Evolutionary conservation across 257 asterid genomes (phyloP).

Genomic region (Ilex asprella): DNA sequence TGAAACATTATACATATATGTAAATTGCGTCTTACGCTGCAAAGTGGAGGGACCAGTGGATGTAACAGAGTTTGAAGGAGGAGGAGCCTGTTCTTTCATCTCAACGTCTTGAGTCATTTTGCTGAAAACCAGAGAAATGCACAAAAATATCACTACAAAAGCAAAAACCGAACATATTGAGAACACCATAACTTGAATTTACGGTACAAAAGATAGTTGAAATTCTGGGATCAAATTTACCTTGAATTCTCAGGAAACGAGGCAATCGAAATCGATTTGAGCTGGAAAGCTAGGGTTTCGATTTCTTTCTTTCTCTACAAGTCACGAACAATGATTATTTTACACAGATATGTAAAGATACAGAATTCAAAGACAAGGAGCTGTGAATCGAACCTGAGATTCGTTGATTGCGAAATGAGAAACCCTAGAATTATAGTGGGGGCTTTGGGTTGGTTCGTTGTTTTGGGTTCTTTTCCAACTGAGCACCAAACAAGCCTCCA

Average conservation of each 20-base stretch:
- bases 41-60: conserved; percentile 35
- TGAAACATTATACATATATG: background rate
- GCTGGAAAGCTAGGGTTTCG: conserved; percentile 27
- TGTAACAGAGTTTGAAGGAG: conserved; percentile 40
- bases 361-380: background rate
- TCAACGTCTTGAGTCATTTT: conserved; percentile 72
- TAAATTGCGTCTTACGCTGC: conserved; percentile 33
- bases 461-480: background rate
- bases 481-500: conserved; percentile 1
- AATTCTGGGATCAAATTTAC: conserved; percentile 3
- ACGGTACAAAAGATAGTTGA: background rate
- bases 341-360: background rate
- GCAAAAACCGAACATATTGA: conserved; percentile 7
- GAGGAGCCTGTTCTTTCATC: conserved; percentile 73
- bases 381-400: conserved; percentile 27
- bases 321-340: conserved; percentile 13
- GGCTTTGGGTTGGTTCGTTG: conserved; percentile 5
- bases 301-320: conserved; percentile 44
- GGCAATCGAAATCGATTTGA: conserved; percentile 13
- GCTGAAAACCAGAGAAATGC: conserved; percentile 32
- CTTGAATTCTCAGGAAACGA: conserved; percentile 15
- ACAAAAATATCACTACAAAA: conserved; percentile 16
- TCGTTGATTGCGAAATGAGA: conserved; percentile 11
- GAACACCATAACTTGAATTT: background rate
- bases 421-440: conserved; percentile 16